A percentile compares a stretch with the other conserved stretches of the same genome.
Evolutionary conservation across 352 stramenopile species (phyloP).

Genomic region (Phytophthora podocarpi): DNA sequence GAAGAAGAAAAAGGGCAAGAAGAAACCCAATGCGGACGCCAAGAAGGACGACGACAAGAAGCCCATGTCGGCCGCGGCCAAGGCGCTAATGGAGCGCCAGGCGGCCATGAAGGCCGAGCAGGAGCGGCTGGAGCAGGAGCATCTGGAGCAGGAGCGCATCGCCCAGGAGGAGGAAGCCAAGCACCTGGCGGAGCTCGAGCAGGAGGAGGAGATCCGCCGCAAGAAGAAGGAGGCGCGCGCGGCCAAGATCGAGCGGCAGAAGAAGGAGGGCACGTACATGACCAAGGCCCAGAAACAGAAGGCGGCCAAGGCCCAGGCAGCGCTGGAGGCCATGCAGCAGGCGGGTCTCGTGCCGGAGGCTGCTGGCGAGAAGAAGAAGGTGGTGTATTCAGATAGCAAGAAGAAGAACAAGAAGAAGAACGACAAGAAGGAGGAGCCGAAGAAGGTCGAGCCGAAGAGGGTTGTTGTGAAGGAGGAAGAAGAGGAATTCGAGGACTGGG

Average conservation of each 20-base stretch:
- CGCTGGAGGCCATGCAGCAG: slow-evolving; percentile 92
- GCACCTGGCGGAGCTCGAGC: slow-evolving; percentile 47
- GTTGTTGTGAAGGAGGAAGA: slow-evolving; percentile 60
- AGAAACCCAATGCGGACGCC: slow-evolving; percentile 57
- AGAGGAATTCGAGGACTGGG: slow-evolving; percentile 74
- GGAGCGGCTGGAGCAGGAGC: slow-evolving; percentile 67
- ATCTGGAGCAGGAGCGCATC: slow-evolving; percentile 60
- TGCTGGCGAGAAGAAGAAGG: slow-evolving; percentile 88
- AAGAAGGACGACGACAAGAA: slow-evolving; percentile 81
- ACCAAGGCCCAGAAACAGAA: slow-evolving; percentile 99
- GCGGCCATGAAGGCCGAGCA: slow-evolving; percentile 73
- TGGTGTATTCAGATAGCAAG: slow-evolving; percentile 93
- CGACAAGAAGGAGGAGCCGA: slow-evolving; percentile 37
- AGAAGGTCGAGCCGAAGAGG: slow-evolving; percentile 44
- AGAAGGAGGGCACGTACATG: slow-evolving; percentile 98
- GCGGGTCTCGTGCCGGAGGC: slow-evolving; percentile 84
- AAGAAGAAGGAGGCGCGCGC: slow-evolving; percentile 88
- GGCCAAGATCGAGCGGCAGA: slow-evolving; percentile 93
- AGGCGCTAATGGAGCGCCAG: slow-evolving; percentile 77
- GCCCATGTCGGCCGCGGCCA: slow-evolving; percentile 72
- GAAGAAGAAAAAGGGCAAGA: slow-evolving; percentile 87
- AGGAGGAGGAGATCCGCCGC: slow-evolving; percentile 63
- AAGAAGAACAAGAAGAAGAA: slow-evolving; percentile 74
- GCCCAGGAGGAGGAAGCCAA: slow-evolving; percentile 75
- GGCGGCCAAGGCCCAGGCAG: slow-evolving; percentile 83